Base-by-base conservation (phyloP, 495 filamentous ascomycete species). In the Echria macrotheca region DNA sequence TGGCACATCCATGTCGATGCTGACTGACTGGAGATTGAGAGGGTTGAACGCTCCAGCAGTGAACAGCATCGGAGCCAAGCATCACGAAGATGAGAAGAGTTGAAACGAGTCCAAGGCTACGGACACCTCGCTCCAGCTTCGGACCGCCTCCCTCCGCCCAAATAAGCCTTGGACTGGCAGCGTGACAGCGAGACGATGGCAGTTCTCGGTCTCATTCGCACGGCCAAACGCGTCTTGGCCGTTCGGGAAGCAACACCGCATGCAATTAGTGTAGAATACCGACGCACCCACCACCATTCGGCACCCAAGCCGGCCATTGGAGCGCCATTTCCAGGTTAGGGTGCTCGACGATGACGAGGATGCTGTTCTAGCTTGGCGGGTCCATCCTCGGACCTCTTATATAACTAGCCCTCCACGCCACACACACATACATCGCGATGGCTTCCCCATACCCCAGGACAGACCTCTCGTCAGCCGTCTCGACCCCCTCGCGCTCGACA, bases 111-210 rank as follows among this genome's bases (percentile, higher is more conserved):
- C n/a, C n/a, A n/a, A n/a, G n/a, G n/a, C n/a, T n/a, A n/a, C n/a
- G n/a, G n/a, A n/a, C n/a, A n/a, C n/a, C n/a, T n/a, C n/a, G n/a
- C 23, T 8, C 25, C 3, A 18, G 38, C 19, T 26, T 40, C 46
- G 46, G 41, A 36, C 29, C 3, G 29, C 32, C 40, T 32, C 18
- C 40, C 41, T 52, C 49, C 49, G 49, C 17, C 49, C 22, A 19
- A 44, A 52, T 52, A 44, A 38, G 32, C 31, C 17, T 28, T 23
- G 39, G 23, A 15, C n/a, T 37, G 41, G 26, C 46, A 48, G 17
- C 15, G 46, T 48, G 46, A 23, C 46, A 39, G 35, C 24, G n/a
- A 17, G 45, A 24, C 38, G 21, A 45, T 33, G n/a, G 9, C 1
- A 18, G 11, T 5, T 22, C 42, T 52, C 41, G 49, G 49, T 38